Base-by-base conservation (phyloP, 768 basidiomycete genomes). In the Kwoniella pini region DNA sequence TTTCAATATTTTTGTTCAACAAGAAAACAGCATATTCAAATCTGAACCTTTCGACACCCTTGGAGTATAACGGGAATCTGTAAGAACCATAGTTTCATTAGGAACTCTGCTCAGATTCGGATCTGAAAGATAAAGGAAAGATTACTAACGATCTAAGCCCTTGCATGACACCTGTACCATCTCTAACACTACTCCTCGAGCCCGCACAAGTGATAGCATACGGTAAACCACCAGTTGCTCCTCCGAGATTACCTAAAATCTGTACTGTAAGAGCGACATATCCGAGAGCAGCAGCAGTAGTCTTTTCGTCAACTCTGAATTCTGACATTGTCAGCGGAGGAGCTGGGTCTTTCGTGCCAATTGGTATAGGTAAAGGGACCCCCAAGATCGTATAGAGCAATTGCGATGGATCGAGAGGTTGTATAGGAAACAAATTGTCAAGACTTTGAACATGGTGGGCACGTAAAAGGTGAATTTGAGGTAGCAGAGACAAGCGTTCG, bases 21-120 rank as follows among this genome's bases (percentile, higher is more conserved):
- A 99, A 80, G 78, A 93, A 98, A 3, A 98, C 95, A 3, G 87
- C 96, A 80, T 98, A 99, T 78, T 98, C 95, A 72, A 95, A 99
- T 24, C 96, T 84, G 79, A 97, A 98, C 42, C 88, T 89, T 75
- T 98, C 96, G 59, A 97, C 94, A 4, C 94, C 93, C 80, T 85
- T 90, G 1, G 90, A 87, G 78, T 91, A 99, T 28, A 99, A 80
- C 17, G 96, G 96, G 77, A 98, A 99, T 84, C 94, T 96, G 68
- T 22, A 21, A 31, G 45, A 31, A 24, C 17, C 19, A n/a, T 36
- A 9, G 7, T 36, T 9, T 15, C 3, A 50, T 19, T 33, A 22
- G 24, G 45, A n/a, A 13, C n/a, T 11, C n/a, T 30, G 30, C 4
- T 17, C 10, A 46, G 15, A 19, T 24, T 39, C 17, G 22, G 45